These are phyloP conservation scores for Ceratobasidium sp. DNA, from an alignment of 1,284 basidiomycete species.

Conservation along the genomic window DNA sequence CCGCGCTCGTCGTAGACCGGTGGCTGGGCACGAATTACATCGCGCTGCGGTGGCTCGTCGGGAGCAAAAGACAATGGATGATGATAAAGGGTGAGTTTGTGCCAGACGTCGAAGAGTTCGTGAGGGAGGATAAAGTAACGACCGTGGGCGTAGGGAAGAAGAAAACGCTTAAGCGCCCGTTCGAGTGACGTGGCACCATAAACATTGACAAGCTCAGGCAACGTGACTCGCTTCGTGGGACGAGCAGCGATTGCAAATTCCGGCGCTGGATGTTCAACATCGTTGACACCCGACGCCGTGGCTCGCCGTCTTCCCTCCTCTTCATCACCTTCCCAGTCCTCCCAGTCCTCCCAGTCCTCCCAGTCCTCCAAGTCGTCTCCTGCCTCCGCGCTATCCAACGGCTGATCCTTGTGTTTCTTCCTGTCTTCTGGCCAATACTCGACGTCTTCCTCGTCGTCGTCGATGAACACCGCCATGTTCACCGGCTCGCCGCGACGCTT, in stretches of 20 bases:
- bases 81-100: not conserved
- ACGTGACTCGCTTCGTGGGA: not conserved
- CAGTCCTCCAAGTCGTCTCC: not conserved
- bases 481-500: not conserved
- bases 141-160: not conserved
- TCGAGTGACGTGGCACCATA: slow-evolving; percentile 8
- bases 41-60: not conserved
- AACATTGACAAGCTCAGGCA: not conserved
- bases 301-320: not conserved
- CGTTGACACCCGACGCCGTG: not conserved
- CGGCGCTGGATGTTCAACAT: not conserved
- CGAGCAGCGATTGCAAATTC: slow-evolving; percentile 4
- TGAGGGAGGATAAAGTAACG: not conserved
- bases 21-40: not conserved
- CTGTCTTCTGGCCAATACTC: not conserved
- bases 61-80: not conserved
- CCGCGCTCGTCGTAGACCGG: not conserved
- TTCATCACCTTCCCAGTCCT: not conserved
- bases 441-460: not conserved
- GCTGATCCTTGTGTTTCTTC: not conserved
- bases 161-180: not conserved
- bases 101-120: slow-evolving; percentile 4
- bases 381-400: not conserved
- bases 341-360: not conserved
- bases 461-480: not conserved